A percentile compares a stretch with the other conserved stretches of the same genome.
Evolutionary conservation across 148 eudicot genomes (phyloP).

Genomic region (Camellia granthamiana): DNA sequence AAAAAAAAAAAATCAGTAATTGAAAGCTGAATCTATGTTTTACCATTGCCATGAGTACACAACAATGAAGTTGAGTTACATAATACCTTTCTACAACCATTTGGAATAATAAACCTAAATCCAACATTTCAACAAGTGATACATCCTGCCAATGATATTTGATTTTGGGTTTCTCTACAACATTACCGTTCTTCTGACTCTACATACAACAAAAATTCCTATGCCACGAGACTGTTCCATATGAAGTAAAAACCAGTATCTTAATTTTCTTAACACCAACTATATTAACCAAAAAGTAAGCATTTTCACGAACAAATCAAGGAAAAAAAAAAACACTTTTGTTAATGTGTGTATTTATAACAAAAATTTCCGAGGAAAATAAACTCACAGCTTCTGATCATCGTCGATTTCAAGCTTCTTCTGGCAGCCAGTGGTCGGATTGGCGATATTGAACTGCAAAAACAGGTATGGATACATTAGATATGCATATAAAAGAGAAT

Average conservation of each 20-base stretch:
- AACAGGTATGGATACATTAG: not conserved
- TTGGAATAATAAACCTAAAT: not conserved
- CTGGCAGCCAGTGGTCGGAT: constrained; percentile 16
- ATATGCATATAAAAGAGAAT: not conserved
- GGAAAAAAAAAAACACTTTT: too few relatives aligned
- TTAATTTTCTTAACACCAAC: not conserved
- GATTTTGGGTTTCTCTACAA: not conserved
- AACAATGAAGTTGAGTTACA: not conserved
- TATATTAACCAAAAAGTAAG: not conserved
- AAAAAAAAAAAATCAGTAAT: not conserved
- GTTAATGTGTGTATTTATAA: not conserved
- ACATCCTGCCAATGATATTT: not conserved
- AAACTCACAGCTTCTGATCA: constrained; percentile 11
- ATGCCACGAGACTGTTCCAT: too few relatives aligned
- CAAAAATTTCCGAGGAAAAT: not conserved
- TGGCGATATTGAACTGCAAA: constrained; percentile 8
- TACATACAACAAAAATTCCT: not conserved
- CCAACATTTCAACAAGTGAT: not conserved
- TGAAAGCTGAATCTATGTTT: not conserved
- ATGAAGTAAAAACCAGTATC: too few relatives aligned
- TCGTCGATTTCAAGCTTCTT: constrained; percentile 11
- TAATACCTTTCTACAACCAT: not conserved
- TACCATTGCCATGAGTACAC: not conserved
- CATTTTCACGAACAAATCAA: not conserved
- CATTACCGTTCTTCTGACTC: not conserved